Evolutionary conservation across 306 rosid genomes (phyloP).

Genomic region (Castanospermum australe): DNA sequence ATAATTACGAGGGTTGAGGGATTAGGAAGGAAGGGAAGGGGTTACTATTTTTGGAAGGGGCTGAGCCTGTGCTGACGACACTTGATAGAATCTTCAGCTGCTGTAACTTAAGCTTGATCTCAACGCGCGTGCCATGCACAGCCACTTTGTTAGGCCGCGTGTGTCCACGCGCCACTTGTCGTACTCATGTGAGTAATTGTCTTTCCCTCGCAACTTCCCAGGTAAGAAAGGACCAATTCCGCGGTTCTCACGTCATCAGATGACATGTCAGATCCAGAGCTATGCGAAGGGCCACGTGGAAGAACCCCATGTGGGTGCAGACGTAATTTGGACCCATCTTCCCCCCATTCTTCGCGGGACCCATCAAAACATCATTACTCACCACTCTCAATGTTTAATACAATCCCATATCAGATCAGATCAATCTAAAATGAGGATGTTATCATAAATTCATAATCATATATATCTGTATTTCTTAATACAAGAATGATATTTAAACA

Average conservation of each 20-base stretch:
- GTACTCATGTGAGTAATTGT: not conserved
- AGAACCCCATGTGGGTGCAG: conserved; percentile 27
- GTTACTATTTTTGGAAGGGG: conserved; percentile 16
- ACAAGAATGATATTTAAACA: too few species aligned
- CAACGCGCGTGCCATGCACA: not conserved
- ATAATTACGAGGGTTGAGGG: not conserved
- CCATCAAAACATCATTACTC: not conserved
- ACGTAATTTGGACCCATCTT: conserved; percentile 38
- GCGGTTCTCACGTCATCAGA: conserved; percentile 23
- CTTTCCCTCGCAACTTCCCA: conserved; percentile 23
- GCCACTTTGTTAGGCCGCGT: not conserved
- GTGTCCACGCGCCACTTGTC: conserved; percentile 10
- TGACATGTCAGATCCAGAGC: conserved; percentile 30
- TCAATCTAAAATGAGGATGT: too few species aligned
- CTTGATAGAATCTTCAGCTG: not conserved
- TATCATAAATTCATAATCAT: too few species aligned
- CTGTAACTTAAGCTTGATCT: not conserved
- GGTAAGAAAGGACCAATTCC: not conserved
- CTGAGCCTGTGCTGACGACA: not conserved
- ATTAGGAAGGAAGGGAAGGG: too few species aligned
- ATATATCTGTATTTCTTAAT: too few species aligned
- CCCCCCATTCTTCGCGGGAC: conserved; percentile 28
- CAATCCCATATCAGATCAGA: too few species aligned
- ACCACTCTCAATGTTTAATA: not conserved
- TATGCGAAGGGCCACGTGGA: conserved; percentile 18